Evolutionary conservation across 345 rosid genomes (phyloP).

Genomic region (Toxicodendron radicans): DNA sequence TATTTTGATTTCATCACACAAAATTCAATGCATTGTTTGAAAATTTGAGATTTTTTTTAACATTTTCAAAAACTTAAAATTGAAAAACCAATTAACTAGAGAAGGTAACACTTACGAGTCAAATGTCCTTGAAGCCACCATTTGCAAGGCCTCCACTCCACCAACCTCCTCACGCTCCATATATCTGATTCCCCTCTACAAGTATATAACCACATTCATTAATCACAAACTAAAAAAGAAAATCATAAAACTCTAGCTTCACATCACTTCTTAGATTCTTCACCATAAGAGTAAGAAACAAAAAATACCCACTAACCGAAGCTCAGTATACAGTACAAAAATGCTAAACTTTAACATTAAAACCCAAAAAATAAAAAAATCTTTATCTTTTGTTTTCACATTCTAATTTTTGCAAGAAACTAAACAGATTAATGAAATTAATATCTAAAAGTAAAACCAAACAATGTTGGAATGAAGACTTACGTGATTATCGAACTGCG

Average conservation of each 20-base stretch:
- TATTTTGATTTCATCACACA: neutral
- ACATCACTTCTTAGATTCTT: neutral
- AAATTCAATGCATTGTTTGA: neutral
- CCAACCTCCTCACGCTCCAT: constrained; percentile 75
- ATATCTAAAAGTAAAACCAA: neutral
- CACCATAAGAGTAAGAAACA: neutral
- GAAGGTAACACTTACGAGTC: constrained; percentile 43
- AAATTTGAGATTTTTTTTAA: neutral
- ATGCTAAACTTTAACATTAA: neutral
- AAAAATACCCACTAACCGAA: neutral
- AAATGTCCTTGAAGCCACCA: constrained; percentile 84
- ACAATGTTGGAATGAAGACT: constrained; percentile 23
- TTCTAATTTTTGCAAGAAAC: neutral
- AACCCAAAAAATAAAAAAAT: neutral
- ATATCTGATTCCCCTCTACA: constrained; percentile 53
- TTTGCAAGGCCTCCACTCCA: constrained; percentile 94
- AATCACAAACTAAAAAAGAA: neutral
- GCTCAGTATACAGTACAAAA: neutral
- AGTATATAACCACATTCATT: neutral
- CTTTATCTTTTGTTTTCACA: neutral
- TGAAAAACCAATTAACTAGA: neutral
- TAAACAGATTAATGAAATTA: neutral
- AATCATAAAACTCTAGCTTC: neutral
- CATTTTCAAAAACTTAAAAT: neutral
- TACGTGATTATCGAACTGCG: constrained; percentile 21